phyloP scores from a whole-genome alignment of 306 rosid species.

The Sphenostylis stenocarpa region DNA sequence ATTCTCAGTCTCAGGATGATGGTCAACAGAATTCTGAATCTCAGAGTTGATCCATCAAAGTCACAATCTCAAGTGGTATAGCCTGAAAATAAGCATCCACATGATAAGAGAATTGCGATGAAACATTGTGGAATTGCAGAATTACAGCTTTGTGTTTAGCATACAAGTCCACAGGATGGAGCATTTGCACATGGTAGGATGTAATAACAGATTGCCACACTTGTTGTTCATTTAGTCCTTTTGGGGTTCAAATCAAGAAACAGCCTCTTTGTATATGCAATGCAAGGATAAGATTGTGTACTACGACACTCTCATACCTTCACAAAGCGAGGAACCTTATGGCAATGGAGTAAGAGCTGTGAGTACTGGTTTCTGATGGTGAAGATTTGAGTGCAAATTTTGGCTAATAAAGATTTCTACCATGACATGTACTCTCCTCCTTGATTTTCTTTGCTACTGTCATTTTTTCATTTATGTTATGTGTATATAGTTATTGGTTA shows the following conservation, averaged over 20 bases:
- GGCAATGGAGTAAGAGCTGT: conserved; percentile 23
- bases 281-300: not conserved
- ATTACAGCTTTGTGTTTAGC: conserved; percentile 5
- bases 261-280: not conserved
- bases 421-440: not conserved
- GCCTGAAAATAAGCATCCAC: conserved; percentile 24
- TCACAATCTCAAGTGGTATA: conserved; percentile 40
- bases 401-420: conserved; percentile 28
- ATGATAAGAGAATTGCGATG: not conserved
- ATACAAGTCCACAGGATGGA: conserved; percentile 36
- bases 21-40: conserved; percentile 36
- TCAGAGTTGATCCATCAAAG: conserved; percentile 36
- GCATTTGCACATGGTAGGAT: conserved; percentile 48
- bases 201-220: conserved; percentile 19
- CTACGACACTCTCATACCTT: not conserved
- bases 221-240: conserved; percentile 28
- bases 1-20: conserved; percentile 29
- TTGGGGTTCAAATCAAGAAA: not conserved
- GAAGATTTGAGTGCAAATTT: conserved; percentile 24
- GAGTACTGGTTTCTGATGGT: conserved; percentile 35
- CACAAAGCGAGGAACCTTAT: not conserved
- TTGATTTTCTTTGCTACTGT: conserved; percentile 9
- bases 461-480: conserved; percentile 3
- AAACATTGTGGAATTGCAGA: not conserved
- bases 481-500: conserved; percentile 16